Percentiles rank a stretch among this genome's conserved stretches.
Evolutionary conservation across 2,329 filamentous ascomycete species (phyloP).

Genomic region (Cercospora sp.): DNA sequence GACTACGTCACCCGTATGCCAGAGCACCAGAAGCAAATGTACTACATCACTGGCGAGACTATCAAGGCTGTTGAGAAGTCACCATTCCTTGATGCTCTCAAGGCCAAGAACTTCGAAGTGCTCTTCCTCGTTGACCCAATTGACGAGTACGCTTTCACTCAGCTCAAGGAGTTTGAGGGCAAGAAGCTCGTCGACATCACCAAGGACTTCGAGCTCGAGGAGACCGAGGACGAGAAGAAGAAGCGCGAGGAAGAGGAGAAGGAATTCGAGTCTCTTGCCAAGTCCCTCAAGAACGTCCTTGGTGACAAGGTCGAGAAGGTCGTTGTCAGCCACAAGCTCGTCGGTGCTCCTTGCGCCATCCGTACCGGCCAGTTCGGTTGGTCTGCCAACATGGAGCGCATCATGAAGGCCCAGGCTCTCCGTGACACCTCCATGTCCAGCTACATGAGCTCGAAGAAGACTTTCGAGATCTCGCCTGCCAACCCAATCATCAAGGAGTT

Average conservation of each 20-base stretch:
- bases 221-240: slow-evolving; percentile 99
- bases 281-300: slow-evolving; percentile 98
- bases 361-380: slow-evolving; percentile 99
- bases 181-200: slow-evolving; percentile 99
- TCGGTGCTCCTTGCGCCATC: slow-evolving; percentile 93
- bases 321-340: slow-evolving; percentile 96
- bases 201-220: slow-evolving; percentile 99
- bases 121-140: slow-evolving; percentile 99
- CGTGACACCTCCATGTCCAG: slow-evolving; percentile 99
- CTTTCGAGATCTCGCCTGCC: slow-evolving; percentile 99
- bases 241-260: slow-evolving; percentile 95
- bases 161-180: slow-evolving; percentile 99
- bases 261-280: slow-evolving; percentile 92
- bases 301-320: slow-evolving; percentile 99
- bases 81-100: slow-evolving; percentile 97
- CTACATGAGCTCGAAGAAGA: slow-evolving; percentile 99
- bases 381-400: slow-evolving; percentile 99
- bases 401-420: slow-evolving; percentile 99
- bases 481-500: slow-evolving; percentile 97
- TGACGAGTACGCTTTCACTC: slow-evolving; percentile 98
- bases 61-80: slow-evolving; percentile 98
- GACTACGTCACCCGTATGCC: slow-evolving; percentile 99
- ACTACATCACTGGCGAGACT: slow-evolving; percentile 99
- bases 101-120: slow-evolving; percentile 99
- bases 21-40: slow-evolving; percentile 99